Evolutionary conservation across 306 rosid species (phyloP), one percentile per base, ranked within the genome.

Genomic region (Fagus crenata): DNA sequence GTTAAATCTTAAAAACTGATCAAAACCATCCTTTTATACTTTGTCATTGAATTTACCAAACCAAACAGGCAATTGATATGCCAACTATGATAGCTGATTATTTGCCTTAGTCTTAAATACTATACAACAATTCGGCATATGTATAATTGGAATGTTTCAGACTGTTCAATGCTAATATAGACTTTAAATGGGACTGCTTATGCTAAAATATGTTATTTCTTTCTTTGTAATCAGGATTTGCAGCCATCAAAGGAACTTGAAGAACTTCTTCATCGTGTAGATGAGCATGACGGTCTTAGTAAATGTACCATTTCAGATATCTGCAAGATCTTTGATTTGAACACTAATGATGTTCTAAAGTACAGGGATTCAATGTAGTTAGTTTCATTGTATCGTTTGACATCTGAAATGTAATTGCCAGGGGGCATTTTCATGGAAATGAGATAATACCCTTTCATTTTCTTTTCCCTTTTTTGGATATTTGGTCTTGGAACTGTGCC

Each of bases 161-260:
- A 37, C 32, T 8, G 31, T 18, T 61, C 2, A 5, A 61, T 61
- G 5, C 32, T 33, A 28, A 13, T 43, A 3, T 53, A 60, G 51
- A 15, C 2, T 61, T 60, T 35, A 18, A n/a, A 7, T 73, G n/a
- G 53, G 73, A 43, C 37, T 46, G 31, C 31, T 12, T 60, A 22
- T 80, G 77, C 67, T 67, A 61, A 41, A 46, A 43, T 43, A 35
- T 40, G 49, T 42, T 53, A 14, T 7, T 53, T 61, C 22, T 43
- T 54, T 51, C 69, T 5, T 76, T 37, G 42, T 40, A 7, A 76
- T 73, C 36, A 94, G 97, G 89, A 85, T 14, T 72, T 92, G 86
- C 82, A 61, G 84, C 96, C 97, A 53, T 92, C 92, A 0, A 64
- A 81, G 85, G 87, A 85, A 68, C 93, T 95, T 4, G 96, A 95